Conservation (phyloP, 768 basidiomycete genomes). For the Trametes meyenii region DNA sequence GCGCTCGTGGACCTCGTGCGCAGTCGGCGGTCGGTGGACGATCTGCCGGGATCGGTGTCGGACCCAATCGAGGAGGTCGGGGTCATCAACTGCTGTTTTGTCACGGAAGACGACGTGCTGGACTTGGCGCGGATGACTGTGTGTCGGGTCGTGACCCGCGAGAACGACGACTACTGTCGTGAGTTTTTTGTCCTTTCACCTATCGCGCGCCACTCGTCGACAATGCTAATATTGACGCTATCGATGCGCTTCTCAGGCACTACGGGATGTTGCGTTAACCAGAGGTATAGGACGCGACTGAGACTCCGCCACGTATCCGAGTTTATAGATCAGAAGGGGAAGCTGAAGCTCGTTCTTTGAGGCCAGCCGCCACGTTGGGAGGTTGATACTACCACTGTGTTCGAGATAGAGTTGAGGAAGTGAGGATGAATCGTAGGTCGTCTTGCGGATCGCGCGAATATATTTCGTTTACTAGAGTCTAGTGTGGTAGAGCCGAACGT, state of each 20-base stretch:
- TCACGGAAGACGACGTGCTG: constrained; percentile 56
- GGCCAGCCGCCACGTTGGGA: not conserved
- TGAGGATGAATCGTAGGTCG: too few relatives aligned
- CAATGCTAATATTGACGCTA: not conserved
- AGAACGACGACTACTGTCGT: constrained; percentile 57
- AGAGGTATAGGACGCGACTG: constrained; percentile 56
- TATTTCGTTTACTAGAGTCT: too few relatives aligned
- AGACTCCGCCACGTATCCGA: constrained; percentile 39
- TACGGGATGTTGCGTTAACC: constrained; percentile 57
- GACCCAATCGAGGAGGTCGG: constrained; percentile 48
- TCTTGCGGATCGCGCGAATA: too few relatives aligned
- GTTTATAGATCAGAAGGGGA: constrained; percentile 19
- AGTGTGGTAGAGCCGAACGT: too few relatives aligned
- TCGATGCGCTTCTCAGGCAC: constrained; percentile 36
- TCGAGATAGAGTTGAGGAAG: too few relatives aligned
- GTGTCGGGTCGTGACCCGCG: constrained; percentile 49
- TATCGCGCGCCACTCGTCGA: not conserved
- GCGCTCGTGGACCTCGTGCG: constrained; percentile 54
- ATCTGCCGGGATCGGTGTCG: constrained; percentile 3
- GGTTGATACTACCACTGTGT: too few relatives aligned
- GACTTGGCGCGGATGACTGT: constrained; percentile 49
- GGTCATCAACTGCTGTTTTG: constrained; percentile 59
- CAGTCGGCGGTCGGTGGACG: constrained; percentile 36
- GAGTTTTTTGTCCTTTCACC: constrained; percentile 33
- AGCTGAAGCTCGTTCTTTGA: constrained; percentile 27